Conservation (phyloP, 768 basidiomycete genomes). For the Suillus decipiens region DNA sequence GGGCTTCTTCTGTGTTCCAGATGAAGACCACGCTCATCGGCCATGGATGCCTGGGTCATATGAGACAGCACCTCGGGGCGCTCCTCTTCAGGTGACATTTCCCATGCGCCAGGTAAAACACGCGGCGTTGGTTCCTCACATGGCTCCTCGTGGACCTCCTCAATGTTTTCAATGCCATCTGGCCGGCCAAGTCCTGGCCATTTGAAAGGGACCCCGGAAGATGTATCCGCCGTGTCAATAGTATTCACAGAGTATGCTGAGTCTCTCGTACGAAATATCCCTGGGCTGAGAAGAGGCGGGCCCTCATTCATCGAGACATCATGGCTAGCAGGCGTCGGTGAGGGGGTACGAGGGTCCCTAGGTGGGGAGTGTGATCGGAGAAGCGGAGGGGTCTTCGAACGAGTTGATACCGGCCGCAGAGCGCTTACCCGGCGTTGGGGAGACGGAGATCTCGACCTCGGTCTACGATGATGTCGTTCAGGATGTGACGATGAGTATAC, state of each 20-base stretch:
- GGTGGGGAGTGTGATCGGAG: slow-evolving; percentile 30
- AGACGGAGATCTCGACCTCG: slow-evolving; percentile 26
- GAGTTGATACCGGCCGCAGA: slow-evolving; percentile 36
- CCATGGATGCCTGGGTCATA: slow-evolving; percentile 24
- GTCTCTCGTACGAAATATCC: slow-evolving; percentile 58
- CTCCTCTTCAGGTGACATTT: slow-evolving; percentile 54
- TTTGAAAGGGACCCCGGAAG: slow-evolving; percentile 56
- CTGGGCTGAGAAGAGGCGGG: slow-evolving; percentile 50
- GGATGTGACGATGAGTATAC: slow-evolving; percentile 14
- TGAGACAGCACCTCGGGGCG: slow-evolving; percentile 27
- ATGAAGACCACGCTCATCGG: slow-evolving; percentile 28
- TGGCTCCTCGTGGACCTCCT: slow-evolving; percentile 34
- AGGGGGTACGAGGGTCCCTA: slow-evolving; percentile 27
- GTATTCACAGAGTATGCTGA: slow-evolving; percentile 58
- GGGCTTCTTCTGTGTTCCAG: slow-evolving; percentile 29
- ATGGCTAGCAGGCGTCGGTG: slow-evolving; percentile 22
- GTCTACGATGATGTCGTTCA: slow-evolving; percentile 18
- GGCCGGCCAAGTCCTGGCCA: slow-evolving; percentile 55
- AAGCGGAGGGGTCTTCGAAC: slow-evolving; percentile 43
- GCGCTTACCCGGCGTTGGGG: slow-evolving; percentile 28
- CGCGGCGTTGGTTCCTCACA: slow-evolving; percentile 26
- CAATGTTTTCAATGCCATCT: slow-evolving; percentile 39
- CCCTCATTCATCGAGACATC: slow-evolving; percentile 24
- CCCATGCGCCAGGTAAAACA: slow-evolving; percentile 56
- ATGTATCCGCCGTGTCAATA: slow-evolving; percentile 44